Evolutionary conservation across 2,329 filamentous ascomycete species (phyloP), one percentile per base, ranked within the genome.

Genomic region (Aspergillus aculeatus): DNA sequence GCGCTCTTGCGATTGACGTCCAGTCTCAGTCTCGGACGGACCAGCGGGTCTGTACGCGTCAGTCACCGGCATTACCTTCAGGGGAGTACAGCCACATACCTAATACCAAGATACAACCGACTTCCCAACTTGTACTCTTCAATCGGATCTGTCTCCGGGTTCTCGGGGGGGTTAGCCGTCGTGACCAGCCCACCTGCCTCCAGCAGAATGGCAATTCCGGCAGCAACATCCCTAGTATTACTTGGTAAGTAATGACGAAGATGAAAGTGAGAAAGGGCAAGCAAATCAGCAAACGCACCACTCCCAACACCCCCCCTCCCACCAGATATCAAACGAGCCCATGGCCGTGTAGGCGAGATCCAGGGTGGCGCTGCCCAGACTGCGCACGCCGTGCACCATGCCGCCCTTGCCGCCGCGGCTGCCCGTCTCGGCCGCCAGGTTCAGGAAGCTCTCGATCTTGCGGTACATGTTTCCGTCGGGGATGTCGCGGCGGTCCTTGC

Each of bases 221-320:
- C 90, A 1, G 89, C 89, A 3, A 92, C 89, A 65, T 92, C 90
- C 89, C 67, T 71, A 50, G 11, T 71, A 50, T 9, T 41, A 11
- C n/a, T 16, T 16, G 48, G 44, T 63, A 31, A 62, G 54, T 23
- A n/a, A n/a, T n/a, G n/a, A n/a, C n/a, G n/a, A n/a, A n/a, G n/a
- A n/a, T n/a, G n/a, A n/a, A n/a, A n/a, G n/a, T n/a, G n/a, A n/a
- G n/a, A n/a, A n/a, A n/a, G n/a, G n/a, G n/a, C n/a, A n/a, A 23
- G 23, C 3, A 41, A 4, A 32, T 26, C 56, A 50, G 21, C 26
- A 24, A 47, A 73, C 81, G 64, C 67, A 87, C 86, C 89, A 92
- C 74, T 92, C 90, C 89, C 89, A 91, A 68, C 89, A 91, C 0
- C 89, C 89, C 3, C 89, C 89, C 71, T 92, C 89, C 89, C 89